A percentile compares a stretch with the other conserved stretches of the same genome.
These are phyloP conservation scores for Salix udensis DNA, from an alignment of 345 rosid species.

Conservation along the genomic window DNA sequence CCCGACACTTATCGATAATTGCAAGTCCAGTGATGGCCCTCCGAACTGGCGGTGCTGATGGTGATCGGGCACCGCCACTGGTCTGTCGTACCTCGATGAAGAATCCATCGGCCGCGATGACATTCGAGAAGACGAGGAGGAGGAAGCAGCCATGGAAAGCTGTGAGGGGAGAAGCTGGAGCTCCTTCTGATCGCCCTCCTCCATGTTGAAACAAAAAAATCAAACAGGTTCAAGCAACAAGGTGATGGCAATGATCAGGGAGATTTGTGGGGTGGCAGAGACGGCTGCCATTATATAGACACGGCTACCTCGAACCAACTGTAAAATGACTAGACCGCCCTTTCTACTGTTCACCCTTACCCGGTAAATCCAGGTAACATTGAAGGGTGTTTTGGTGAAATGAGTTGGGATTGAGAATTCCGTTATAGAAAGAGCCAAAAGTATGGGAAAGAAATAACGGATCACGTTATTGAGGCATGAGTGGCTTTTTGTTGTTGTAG, in stretches of 20 bases:
- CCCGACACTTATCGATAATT: constrained; percentile 74
- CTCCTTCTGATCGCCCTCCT: constrained; percentile 59
- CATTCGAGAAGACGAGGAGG: constrained; percentile 12
- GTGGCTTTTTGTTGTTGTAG: constrained; percentile 13
- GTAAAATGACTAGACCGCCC: constrained; percentile 20
- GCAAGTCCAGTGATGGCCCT: constrained; percentile 70
- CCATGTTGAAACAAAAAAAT: constrained; percentile 23
- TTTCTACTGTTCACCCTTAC: neutral
- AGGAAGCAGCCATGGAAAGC: constrained; percentile 36
- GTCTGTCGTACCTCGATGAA: constrained; percentile 14
- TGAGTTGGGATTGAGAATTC: constrained; percentile 17
- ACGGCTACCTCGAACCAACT: neutral
- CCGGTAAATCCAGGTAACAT: neutral
- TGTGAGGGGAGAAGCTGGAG: constrained; percentile 81
- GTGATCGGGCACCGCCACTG: constrained; percentile 10
- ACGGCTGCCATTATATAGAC: constrained; percentile 31
- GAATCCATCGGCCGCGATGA: constrained; percentile 23
- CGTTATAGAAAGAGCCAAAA: constrained; percentile 41
- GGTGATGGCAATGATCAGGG: neutral
- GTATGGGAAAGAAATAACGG: constrained; percentile 44
- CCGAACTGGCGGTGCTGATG: constrained; percentile 19
- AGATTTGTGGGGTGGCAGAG: constrained; percentile 20
- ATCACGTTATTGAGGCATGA: constrained; percentile 57
- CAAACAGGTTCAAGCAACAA: neutral
- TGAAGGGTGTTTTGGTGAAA: constrained; percentile 23